Evolutionary conservation across 306 rosid species (phyloP), one percentile per base, ranked within the genome.

Genomic region (Trifolium dubium): DNA sequence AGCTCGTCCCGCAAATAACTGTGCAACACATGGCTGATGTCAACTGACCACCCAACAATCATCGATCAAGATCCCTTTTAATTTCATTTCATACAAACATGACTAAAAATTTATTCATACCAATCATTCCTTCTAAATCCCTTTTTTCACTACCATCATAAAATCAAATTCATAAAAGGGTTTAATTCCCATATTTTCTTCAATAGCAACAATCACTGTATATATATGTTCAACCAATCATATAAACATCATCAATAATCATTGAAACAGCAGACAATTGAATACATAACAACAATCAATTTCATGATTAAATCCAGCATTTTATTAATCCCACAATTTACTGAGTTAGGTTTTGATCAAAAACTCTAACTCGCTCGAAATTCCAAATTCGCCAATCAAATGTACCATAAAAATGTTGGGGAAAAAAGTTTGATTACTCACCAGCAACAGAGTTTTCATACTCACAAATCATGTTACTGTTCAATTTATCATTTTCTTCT

Each of bases 21-120:
- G 10, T 18, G 60, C 13, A 54, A 54, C 60, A 58, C 64, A 32
- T 61, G 67, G 44, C 46, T 32, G 47, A 62, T 62, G 47, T 35
- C 67, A 4, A 62, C 15, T 14, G 5, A 39, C 44, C 67, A 62
- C 44, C 46, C 67, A 63, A 35, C 67, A 63, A 63, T 63, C 46
- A 35, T 63, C n/a, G 30, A 63, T 63, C 47, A 63, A 63, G 35
- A 35, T 4, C 28, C 46, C 12, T 34, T 63, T n/a, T n/a, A 32
- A 29, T 62, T 34, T 15, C 15, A 6, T 35, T 63, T 8, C 14
- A 62, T 34, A 35, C 29, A 62, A 62, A 62, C 67, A 62, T n/a
- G 2, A 1, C 29, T 34, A 62, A 34, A 34, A 62, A 15, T 62
- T 37, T 62, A 62, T 62, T 2, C 30, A 15, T 15, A 32, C 13